Percentiles rank a stretch among this genome's conserved stretches.
phyloP scores from a whole-genome alignment of 2,329 filamentous ascomycete species.

The Fusarium mexicanum region DNA sequence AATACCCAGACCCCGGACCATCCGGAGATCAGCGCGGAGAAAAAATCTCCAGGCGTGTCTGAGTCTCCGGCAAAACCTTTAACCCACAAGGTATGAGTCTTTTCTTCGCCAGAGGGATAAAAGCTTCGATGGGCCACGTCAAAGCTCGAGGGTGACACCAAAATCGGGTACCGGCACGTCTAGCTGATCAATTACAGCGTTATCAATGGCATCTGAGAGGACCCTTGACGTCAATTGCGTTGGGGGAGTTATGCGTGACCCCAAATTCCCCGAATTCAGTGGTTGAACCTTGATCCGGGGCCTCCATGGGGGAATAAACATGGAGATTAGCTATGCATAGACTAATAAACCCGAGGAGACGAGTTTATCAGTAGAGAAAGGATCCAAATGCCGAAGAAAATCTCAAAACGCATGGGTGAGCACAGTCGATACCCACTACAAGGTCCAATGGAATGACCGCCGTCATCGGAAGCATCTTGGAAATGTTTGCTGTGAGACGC shows the following conservation, averaged over 20 bases:
- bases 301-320: not conserved
- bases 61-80: slow-evolving; percentile 15
- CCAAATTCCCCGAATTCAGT: not conserved
- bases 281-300: slow-evolving; percentile 20
- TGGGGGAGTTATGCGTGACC: not conserved
- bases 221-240: not conserved
- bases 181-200: not conserved
- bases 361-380: not conserved
- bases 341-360: not conserved
- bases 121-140: slow-evolving; percentile 7
- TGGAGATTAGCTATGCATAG: not conserved
- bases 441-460: not conserved
- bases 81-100: slow-evolving; percentile 7
- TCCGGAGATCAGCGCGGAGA: slow-evolving; percentile 13
- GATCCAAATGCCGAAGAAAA: not conserved
- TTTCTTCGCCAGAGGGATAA: slow-evolving; percentile 15
- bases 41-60: not conserved
- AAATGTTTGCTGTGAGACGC: not conserved
- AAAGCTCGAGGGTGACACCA: not conserved
- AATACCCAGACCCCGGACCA: slow-evolving; percentile 7
- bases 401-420: not conserved
- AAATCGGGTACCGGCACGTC: slow-evolving; percentile 18
- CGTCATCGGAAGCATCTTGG: not conserved
- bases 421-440: not conserved
- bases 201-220: not conserved